Evolutionary conservation across 2,329 filamentous ascomycete genomes (phyloP).

Genomic region (Aaosphaeria pasadenensis): DNA sequence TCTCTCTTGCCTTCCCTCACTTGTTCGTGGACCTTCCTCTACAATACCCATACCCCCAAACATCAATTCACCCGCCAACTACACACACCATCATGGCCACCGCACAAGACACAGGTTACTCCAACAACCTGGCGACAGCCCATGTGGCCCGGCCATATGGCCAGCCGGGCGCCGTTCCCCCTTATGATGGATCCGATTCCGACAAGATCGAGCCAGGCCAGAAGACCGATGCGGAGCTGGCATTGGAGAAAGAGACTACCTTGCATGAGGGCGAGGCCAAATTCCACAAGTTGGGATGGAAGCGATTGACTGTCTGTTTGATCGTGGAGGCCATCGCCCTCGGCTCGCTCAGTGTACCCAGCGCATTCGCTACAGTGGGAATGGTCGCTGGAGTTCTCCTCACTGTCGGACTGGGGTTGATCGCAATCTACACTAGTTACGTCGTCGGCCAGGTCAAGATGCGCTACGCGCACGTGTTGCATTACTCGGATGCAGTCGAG

Average conservation of each 20-base stretch:
- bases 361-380: slow-evolving; percentile 45
- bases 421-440: slow-evolving; percentile 61
- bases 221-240: background rate
- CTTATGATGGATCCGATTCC: background rate
- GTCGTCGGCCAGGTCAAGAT: slow-evolving; percentile 61
- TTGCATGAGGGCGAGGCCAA: slow-evolving; percentile 32
- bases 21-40: too few species aligned
- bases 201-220: background rate
- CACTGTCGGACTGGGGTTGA: slow-evolving; percentile 49
- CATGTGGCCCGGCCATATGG: too few species aligned
- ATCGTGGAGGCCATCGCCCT: slow-evolving; percentile 52
- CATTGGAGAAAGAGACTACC: slow-evolving; percentile 1
- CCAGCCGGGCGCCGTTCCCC: too few species aligned
- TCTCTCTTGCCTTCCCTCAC: too few species aligned
- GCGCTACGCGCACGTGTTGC: slow-evolving; percentile 58
- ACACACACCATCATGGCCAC: too few species aligned
- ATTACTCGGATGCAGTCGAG: slow-evolving; percentile 67
- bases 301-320: slow-evolving; percentile 48
- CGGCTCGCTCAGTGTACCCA: slow-evolving; percentile 46
- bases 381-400: slow-evolving; percentile 42
- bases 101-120: too few species aligned
- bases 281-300: slow-evolving; percentile 48
- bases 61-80: too few species aligned
- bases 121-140: too few species aligned
- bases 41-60: too few species aligned